Conservation (phyloP, 139 green algal genomes). For the Closterium sp. region DNA sequence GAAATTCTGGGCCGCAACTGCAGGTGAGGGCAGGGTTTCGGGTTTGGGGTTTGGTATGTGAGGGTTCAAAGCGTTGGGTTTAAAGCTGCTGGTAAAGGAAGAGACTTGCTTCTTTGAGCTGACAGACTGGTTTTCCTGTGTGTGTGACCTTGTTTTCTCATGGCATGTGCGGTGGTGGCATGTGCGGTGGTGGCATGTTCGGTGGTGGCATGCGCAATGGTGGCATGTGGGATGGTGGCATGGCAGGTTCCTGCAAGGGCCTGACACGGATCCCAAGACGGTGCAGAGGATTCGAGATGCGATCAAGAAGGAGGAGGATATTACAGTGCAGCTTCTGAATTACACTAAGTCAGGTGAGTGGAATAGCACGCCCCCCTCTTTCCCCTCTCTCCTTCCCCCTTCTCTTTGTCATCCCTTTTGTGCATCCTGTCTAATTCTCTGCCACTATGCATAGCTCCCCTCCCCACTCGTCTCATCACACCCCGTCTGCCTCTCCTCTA, state of each 20-base stretch:
- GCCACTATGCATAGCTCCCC: neutral
- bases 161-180: neutral
- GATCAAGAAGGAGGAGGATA: slow-evolving; percentile 71
- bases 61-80: too few relatives aligned
- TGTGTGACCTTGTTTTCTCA: neutral
- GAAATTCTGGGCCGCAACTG: slow-evolving; percentile 96
- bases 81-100: too few relatives aligned
- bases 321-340: slow-evolving; percentile 86
- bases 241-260: slow-evolving; percentile 91
- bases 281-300: slow-evolving; percentile 78
- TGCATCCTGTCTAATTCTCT: too few relatives aligned
- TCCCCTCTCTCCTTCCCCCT: too few relatives aligned
- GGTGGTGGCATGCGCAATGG: too few relatives aligned
- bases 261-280: slow-evolving; percentile 86
- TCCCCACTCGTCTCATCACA: too few relatives aligned
- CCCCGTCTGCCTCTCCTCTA: too few relatives aligned
- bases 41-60: too few relatives aligned
- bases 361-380: neutral
- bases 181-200: neutral
- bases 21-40: slow-evolving; percentile 69
- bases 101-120: too few relatives aligned
- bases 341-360: slow-evolving; percentile 65
- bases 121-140: neutral
- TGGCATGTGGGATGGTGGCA: neutral
- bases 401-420: too few relatives aligned